Percentiles rank a stretch among this genome's conserved stretches.
phyloP scores from a whole-genome alignment of 345 rosid species.

The Hibiscus syriacus region DNA sequence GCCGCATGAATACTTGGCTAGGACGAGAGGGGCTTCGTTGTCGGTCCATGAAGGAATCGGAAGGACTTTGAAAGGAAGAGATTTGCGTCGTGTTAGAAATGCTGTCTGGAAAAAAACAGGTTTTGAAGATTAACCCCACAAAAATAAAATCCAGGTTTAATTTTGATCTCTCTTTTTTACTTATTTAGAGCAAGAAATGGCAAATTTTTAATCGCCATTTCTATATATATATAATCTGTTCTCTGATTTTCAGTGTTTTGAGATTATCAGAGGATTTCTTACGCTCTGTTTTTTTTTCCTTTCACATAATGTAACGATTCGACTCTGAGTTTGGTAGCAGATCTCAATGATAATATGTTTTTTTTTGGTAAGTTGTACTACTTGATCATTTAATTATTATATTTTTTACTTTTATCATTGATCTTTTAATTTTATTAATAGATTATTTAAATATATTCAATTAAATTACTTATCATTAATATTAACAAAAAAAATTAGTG shows the following conservation, averaged over 20 bases:
- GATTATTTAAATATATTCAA: too few relatives aligned
- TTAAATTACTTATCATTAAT: too few relatives aligned
- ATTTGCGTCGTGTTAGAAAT: constrained; percentile 46
- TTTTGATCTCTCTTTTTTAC: background rate
- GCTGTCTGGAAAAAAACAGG: constrained; percentile 63
- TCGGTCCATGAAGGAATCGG: constrained; percentile 52
- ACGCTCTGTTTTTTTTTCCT: background rate
- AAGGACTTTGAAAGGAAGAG: constrained; percentile 60
- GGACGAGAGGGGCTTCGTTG: constrained; percentile 50
- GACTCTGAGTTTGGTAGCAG: background rate
- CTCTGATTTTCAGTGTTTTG: background rate
- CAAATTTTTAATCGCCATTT: constrained; percentile 6
- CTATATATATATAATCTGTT: background rate
- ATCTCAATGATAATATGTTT: background rate
- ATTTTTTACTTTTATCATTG: too few relatives aligned
- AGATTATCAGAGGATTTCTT: constrained; percentile 5
- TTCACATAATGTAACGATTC: background rate
- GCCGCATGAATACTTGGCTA: constrained; percentile 57
- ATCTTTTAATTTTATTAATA: too few relatives aligned
- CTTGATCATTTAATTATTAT: too few relatives aligned
- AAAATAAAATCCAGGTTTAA: background rate
- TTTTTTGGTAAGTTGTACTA: too few relatives aligned
- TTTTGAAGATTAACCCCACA: constrained; percentile 32
- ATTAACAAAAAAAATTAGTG: too few relatives aligned
- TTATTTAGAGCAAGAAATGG: background rate